Percentiles rank a stretch among this genome's conserved stretches.
These are phyloP conservation scores for Cocos nucifera DNA, from an alignment of 176 grass and related monocot genomes.

Conservation along the genomic window DNA sequence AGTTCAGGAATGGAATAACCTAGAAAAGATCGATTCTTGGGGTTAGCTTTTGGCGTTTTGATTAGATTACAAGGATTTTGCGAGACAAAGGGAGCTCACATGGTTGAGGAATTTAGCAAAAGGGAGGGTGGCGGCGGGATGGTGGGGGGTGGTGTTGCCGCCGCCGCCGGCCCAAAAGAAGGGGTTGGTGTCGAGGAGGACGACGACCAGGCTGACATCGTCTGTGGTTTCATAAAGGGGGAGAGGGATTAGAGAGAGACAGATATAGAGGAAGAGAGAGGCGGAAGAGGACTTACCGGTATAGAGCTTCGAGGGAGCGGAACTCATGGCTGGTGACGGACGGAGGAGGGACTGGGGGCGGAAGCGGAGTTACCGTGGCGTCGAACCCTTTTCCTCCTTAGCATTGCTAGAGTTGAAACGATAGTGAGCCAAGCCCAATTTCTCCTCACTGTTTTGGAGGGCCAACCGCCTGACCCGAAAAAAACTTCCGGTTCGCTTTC, in stretches of 20 bases:
- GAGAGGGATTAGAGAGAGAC: not conserved
- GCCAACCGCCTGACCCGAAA: too few relatives aligned
- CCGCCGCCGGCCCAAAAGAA: conserved; percentile 62
- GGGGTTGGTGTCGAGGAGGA: conserved; percentile 80
- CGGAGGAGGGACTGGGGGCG: too few relatives aligned
- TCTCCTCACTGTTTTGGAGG: too few relatives aligned
- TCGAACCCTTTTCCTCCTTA: too few relatives aligned
- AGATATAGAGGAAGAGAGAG: not conserved
- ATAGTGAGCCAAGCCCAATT: too few relatives aligned
- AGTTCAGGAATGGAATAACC: conserved; percentile 85
- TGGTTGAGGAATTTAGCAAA: conserved; percentile 74
- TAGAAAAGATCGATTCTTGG: conserved; percentile 13
- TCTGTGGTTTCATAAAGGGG: conserved; percentile 23
- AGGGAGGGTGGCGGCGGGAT: conserved; percentile 27
- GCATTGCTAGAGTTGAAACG: too few relatives aligned
- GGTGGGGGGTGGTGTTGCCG: not conserved
- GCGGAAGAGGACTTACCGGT: conserved; percentile 27
- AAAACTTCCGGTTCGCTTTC: too few relatives aligned
- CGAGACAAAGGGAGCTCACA: conserved; percentile 14
- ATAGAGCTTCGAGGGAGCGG: conserved; percentile 56
- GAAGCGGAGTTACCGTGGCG: too few relatives aligned
- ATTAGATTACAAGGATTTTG: conserved; percentile 1
- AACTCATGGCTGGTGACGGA: not conserved
- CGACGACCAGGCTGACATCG: conserved; percentile 71
- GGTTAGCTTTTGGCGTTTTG: not conserved